Conservation (phyloP, 306 rosid genomes). For the Begonia loranthoides region DNA sequence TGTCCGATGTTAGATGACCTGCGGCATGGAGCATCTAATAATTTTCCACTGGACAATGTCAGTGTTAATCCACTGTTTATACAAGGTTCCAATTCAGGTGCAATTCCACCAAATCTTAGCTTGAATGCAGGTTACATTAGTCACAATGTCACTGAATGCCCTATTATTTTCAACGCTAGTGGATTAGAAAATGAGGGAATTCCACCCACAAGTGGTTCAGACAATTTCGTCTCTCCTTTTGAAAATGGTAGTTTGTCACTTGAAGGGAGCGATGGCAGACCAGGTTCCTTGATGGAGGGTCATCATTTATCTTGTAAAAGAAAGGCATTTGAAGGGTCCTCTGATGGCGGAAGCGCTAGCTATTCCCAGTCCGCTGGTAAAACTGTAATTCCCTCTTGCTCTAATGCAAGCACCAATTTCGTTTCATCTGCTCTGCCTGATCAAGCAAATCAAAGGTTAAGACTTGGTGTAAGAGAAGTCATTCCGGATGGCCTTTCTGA, state of each 20-base stretch:
- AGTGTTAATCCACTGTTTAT: conserved; percentile 34
- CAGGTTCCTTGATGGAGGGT: conserved; percentile 51
- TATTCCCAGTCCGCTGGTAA: conserved; percentile 46
- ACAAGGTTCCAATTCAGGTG: conserved; percentile 37
- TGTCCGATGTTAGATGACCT: conserved; percentile 47
- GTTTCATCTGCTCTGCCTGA: conserved; percentile 35
- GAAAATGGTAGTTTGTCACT: conserved; percentile 24
- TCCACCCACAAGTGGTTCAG: conserved; percentile 30
- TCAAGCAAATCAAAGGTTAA: conserved; percentile 39
- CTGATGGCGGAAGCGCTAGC: conserved; percentile 58
- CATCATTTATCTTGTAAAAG: conserved; percentile 69
- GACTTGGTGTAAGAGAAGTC: conserved; percentile 31
- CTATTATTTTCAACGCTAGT: conserved; percentile 40
- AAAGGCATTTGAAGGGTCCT: conserved; percentile 74
- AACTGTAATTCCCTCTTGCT: conserved; percentile 4
- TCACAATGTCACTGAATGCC: conserved; percentile 21
- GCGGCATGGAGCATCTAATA: conserved; percentile 34
- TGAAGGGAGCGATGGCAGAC: conserved; percentile 45
- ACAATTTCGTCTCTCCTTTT: conserved; percentile 43
- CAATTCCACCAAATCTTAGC: conserved; percentile 40
- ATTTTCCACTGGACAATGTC: conserved; percentile 36
- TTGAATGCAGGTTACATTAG: conserved; percentile 47
- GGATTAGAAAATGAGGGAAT: conserved; percentile 38
- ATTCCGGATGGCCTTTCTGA: conserved; percentile 34
- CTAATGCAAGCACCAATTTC: conserved; percentile 16